A percentile compares a stretch with the other conserved stretches of the same genome.
These are phyloP conservation scores for Protomyces inouyei DNA, from an alignment of 1,139 yeast genomes.

Conservation along the genomic window DNA sequence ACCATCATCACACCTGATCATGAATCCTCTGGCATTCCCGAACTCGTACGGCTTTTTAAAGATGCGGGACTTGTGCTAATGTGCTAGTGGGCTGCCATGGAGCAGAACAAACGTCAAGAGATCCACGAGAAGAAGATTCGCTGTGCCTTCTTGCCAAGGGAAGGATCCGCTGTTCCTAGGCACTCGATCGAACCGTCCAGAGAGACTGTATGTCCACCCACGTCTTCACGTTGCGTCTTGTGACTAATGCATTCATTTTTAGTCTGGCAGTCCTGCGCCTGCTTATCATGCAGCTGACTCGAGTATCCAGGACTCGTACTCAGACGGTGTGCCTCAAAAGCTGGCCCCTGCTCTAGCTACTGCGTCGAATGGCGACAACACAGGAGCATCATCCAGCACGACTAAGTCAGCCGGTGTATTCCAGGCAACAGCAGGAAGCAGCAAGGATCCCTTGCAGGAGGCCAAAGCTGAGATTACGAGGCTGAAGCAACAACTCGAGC, in stretches of 20 bases:
- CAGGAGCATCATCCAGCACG: not conserved
- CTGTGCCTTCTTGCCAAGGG: conserved; percentile 53
- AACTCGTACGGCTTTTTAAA: conserved; percentile 13
- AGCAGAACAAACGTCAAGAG: conserved; percentile 54
- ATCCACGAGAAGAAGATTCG: conserved; percentile 70
- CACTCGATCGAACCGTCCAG: conserved; percentile 6
- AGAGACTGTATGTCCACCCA: not conserved
- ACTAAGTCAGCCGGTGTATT: no score
- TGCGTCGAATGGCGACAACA: not conserved
- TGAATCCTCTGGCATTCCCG: conserved; percentile 30
- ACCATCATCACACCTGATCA: conserved; percentile 53
- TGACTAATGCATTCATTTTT: not conserved
- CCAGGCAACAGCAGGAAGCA: not conserved
- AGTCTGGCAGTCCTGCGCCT: conserved; percentile 24
- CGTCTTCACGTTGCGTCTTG: not conserved
- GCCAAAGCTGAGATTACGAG: conserved; percentile 32
- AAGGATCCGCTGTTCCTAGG: not conserved
- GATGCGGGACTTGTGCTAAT: not conserved
- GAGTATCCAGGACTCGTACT: conserved; percentile 30
- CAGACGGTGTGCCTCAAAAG: not conserved
- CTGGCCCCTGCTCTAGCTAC: not conserved
- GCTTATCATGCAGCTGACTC: conserved; percentile 27
- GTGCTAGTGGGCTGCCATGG: conserved; percentile 59
- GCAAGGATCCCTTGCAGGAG: not conserved
- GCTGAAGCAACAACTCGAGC: conserved; percentile 32